Evolutionary conservation across 2,329 filamentous ascomycete species (phyloP), one percentile per base, ranked within the genome.

Genomic region (Colletotrichum scovillei): DNA sequence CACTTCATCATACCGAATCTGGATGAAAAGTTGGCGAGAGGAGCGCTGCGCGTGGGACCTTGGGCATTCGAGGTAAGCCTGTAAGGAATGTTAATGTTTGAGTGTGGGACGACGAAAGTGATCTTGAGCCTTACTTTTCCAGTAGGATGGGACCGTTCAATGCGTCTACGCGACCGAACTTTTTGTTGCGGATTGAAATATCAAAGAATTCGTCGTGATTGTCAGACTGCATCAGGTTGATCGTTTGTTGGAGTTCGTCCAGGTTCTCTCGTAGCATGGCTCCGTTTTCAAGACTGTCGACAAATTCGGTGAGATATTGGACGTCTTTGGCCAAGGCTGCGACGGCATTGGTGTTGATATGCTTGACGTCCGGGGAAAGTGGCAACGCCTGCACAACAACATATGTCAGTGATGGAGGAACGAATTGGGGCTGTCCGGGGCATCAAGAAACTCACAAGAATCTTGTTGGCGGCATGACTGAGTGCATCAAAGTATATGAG

Each of bases 191-290:
- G 16, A 93, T 94, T 5, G 93, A 93, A 63, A 97, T 93, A 80
- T 99, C 97, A 81, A 97, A 99, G 82, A 98, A 99, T 82, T 98
- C 96, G 76, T 98, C 95, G n/a, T 94, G 91, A 78, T 97, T 97
- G 53, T 97, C 95, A 1, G 90, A 90, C 79, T 94, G 92, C 89
- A 99, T 93, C 30, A 99, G 88, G 73, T 93, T 91, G 59, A 98
- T 93, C 1, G 97, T 98, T 85, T 99, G 97, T 77, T 96, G 92
- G 46, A 99, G 87, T 84, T 98, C 97, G 78, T 98, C 95, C 52
- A 99, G 86, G 76, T 97, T 97, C 79, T 97, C 93, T 75, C 93
- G 90, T 24, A 99, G 86, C 83, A 97, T 95, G n/a, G 92, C 92
- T 6, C 90, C 89, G 76, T 97, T 96, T 76, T 95, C 93, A 24